These are phyloP conservation scores for Cutaneotrichosporon daszewskae DNA, from an alignment of 1,284 basidiomycete species.

Conservation along the genomic window DNA sequence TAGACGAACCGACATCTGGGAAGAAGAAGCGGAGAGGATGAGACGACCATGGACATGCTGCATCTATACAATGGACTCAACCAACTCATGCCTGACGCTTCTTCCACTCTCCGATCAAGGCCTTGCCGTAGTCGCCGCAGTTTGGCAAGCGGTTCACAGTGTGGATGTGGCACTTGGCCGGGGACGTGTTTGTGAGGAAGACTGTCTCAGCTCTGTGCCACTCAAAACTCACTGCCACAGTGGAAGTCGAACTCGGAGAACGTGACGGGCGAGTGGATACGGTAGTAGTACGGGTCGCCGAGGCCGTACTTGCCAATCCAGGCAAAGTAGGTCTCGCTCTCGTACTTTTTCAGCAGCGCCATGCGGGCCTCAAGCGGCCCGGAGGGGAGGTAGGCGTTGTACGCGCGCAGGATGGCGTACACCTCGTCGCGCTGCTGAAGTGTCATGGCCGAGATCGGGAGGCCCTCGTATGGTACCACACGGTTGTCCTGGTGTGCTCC, in stretches of 20 bases:
- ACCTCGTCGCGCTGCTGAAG: constrained; percentile 26
- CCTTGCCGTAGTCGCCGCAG: constrained; percentile 40
- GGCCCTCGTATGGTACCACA: constrained; percentile 37
- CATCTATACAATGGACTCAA: no score
- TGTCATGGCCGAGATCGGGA: constrained; percentile 29
- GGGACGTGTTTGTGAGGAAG: constrained; percentile 44
- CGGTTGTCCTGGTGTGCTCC: constrained; percentile 43
- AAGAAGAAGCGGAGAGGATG: constrained; percentile 5
- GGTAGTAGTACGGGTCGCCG: constrained; percentile 43
- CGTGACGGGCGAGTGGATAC: constrained; percentile 40
- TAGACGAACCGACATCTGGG: constrained; percentile 52
- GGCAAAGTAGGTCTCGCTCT: constrained; percentile 38
- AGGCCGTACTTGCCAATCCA: constrained; percentile 42
- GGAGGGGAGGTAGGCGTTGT: constrained; percentile 41
- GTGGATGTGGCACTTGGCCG: constrained; percentile 45
- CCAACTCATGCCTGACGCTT: no score
- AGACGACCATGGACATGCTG: no score
- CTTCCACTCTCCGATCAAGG: constrained; percentile 28
- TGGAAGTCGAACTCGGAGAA: constrained; percentile 46
- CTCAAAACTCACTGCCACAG: constrained; percentile 34
- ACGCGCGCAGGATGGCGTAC: constrained; percentile 32
- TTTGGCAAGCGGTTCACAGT: constrained; percentile 42
- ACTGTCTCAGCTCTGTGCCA: constrained; percentile 22
- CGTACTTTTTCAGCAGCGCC: constrained; percentile 18
- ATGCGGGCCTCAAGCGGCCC: constrained; percentile 28